phyloP scores from a whole-genome alignment of 2,329 filamentous ascomycete species.

The Metarhizium anisopliae region DNA sequence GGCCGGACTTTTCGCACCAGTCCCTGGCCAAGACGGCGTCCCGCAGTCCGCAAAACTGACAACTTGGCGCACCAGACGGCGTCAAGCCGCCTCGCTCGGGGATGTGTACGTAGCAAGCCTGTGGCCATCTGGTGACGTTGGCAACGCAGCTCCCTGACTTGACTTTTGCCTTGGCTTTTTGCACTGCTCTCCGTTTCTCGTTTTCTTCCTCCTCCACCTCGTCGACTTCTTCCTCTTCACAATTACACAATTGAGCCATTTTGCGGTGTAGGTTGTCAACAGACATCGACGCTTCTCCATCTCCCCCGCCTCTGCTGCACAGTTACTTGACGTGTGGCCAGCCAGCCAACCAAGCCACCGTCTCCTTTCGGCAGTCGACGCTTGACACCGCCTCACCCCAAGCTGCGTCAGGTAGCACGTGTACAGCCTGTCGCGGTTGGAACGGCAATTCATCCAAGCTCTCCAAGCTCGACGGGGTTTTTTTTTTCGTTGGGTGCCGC shows the following conservation, averaged over 20 bases:
- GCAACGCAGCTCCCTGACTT: background rate
- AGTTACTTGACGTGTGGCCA: too few relatives aligned
- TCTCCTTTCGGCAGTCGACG: background rate
- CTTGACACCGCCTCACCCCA: background rate
- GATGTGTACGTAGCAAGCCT: background rate
- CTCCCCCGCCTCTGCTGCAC: too few relatives aligned
- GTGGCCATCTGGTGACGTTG: too few relatives aligned
- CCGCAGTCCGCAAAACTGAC: background rate
- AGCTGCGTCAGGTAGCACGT: background rate
- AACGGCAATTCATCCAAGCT: background rate
- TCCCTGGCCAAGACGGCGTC: background rate
- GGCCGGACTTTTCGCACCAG: background rate
- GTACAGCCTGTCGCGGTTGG: background rate
- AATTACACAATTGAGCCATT: too few relatives aligned
- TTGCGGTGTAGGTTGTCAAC: too few relatives aligned
- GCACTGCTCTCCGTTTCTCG: too few relatives aligned
- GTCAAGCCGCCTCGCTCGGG: background rate
- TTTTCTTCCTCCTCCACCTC: too few relatives aligned
- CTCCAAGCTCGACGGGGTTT: too few relatives aligned
- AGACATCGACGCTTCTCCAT: too few relatives aligned
- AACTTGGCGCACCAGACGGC: too few relatives aligned
- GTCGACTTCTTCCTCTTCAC: too few relatives aligned
- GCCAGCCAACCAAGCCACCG: background rate
- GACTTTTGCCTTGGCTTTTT: background rate
- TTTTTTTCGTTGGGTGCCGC: background rate